Conservation (phyloP, 2,329 filamentous ascomycete genomes). For the Paramyrothecium roridum region DNA sequence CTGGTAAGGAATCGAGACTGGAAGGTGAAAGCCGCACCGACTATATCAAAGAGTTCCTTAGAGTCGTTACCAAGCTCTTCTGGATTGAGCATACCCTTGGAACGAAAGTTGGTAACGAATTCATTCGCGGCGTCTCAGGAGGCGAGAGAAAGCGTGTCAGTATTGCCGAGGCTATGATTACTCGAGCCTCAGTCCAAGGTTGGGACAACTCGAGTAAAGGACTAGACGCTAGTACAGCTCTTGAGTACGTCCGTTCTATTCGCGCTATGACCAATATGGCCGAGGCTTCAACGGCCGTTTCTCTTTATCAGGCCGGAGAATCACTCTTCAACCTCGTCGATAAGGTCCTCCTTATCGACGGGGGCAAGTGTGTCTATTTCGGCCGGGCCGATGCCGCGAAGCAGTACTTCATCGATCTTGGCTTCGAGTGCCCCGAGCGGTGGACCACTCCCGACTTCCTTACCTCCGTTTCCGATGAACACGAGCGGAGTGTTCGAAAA, state of each 20-base stretch:
- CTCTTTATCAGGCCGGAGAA: conserved; percentile 69
- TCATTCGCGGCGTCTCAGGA: conserved; percentile 60
- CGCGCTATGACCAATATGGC: conserved; percentile 68
- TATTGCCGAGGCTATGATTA: conserved; percentile 65
- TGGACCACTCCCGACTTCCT: conserved; percentile 75
- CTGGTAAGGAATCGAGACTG: conserved; percentile 42
- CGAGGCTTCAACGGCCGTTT: conserved; percentile 66
- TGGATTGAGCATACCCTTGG: conserved; percentile 67
- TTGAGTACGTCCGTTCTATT: conserved; percentile 66
- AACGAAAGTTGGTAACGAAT: conserved; percentile 69
- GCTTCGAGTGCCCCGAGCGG: conserved; percentile 68
- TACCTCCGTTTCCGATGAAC: conserved; percentile 73
- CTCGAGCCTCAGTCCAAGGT: conserved; percentile 60
- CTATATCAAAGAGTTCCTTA: conserved; percentile 48
- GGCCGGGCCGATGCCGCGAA: conserved; percentile 62
- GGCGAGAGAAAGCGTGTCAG: conserved; percentile 72
- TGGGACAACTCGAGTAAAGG: conserved; percentile 76
- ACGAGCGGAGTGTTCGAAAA: conserved; percentile 64
- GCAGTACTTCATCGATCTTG: conserved; percentile 67
- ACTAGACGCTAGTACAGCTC: conserved; percentile 68
- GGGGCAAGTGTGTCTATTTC: conserved; percentile 71
- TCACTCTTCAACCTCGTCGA: conserved; percentile 67
- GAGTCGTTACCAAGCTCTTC: conserved; percentile 66
- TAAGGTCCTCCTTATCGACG: conserved; percentile 72
- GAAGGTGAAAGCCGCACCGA: conserved; percentile 58